Conservation (phyloP, 1,284 basidiomycete species). For the Puccinia coronata region DNA sequence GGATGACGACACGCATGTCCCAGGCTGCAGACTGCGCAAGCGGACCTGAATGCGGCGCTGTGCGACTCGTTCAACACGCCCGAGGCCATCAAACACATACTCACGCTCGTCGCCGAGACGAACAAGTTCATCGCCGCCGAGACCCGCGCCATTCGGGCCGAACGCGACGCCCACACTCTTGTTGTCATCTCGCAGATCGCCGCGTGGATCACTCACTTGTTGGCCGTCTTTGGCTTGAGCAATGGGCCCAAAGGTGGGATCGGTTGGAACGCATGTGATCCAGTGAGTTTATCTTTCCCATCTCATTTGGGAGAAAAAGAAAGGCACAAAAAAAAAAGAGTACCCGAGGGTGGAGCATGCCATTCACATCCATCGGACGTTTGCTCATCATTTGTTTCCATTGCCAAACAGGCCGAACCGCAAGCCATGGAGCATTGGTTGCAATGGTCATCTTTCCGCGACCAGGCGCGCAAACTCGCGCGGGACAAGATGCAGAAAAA, state of each 20-base stretch:
- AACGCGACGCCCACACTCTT: conserved; percentile 54
- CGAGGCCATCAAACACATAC: conserved; percentile 72
- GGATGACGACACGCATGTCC: conserved; percentile 30
- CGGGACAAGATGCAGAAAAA: conserved; percentile 61
- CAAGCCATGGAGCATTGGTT: conserved; percentile 86
- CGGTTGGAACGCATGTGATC: conserved; percentile 62
- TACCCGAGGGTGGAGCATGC: too few relatives aligned
- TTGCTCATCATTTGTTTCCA: neutral
- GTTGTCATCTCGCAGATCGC: conserved; percentile 74
- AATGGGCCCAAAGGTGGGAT: conserved; percentile 55
- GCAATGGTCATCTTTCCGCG: conserved; percentile 83
- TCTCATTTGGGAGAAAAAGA: conserved; percentile 7
- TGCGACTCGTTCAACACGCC: conserved; percentile 99
- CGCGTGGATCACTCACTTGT: conserved; percentile 83
- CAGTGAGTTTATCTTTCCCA: conserved; percentile 51
- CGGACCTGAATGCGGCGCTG: conserved; percentile 80
- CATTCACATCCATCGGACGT: conserved; percentile 8
- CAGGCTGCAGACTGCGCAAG: conserved; percentile 75
- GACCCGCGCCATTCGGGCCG: conserved; percentile 55
- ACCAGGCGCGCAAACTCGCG: conserved; percentile 79
- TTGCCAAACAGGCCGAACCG: conserved; percentile 69
- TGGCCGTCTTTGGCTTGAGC: conserved; percentile 85
- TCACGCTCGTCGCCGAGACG: conserved; percentile 80
- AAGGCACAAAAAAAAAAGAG: too few relatives aligned
- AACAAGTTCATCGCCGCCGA: conserved; percentile 75